Evolutionary conservation across 139 green algal species (phyloP), one percentile per base, ranked within the genome.

Genomic region (Marvania coccoides): DNA sequence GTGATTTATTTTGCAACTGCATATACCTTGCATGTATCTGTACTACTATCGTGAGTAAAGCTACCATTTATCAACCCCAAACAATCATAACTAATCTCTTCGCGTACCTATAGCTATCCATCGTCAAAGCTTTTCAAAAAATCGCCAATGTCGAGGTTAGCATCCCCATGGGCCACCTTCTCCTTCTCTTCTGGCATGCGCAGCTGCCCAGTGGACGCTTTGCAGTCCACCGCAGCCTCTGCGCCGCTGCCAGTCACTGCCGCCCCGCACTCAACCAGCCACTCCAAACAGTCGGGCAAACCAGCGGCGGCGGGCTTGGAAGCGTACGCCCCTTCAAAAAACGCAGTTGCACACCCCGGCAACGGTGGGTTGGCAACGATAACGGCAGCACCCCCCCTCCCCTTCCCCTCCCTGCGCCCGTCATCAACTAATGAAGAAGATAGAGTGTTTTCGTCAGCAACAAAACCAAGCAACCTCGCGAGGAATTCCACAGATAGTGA

Each of bases 61-160:
- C 19, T 51, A 51, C 42, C 42, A 51, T 51, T 19, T 51, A 28
- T 51, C 19, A 28, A 51, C 42, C 19, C 19, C 42, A 51, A 19
- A 51, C 19, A 51, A 51, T 19, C 42, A 19, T 51, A 19, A 28
- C 19, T 51, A 51, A 28, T 19, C 19, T 51, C 19, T 51, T 51
- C n/a, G n/a, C n/a, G n/a, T n/a, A 51, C 19, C 19, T 51, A 19
- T 59, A 9, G 28, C 51, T 45, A 9, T 59, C 28, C 51, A 34
- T n/a, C 51, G 34, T 45, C 24, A 7, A 64, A 45, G 15, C 40
- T 26, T 24, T 58, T 74, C 42, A 95, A 61, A 65, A 95, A 95
- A 73, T 91, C 83, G 6, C 74, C 69, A 28, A 94, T 66, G 24
- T 63, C 69, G 6, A 95, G 77, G 72, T 91, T 91, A 24, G 81